Evolutionary conservation across 202 grass and related monocot genomes (phyloP), one percentile per base, ranked within the genome.

Genomic region (Bolboschoenoplectus hybrid): DNA sequence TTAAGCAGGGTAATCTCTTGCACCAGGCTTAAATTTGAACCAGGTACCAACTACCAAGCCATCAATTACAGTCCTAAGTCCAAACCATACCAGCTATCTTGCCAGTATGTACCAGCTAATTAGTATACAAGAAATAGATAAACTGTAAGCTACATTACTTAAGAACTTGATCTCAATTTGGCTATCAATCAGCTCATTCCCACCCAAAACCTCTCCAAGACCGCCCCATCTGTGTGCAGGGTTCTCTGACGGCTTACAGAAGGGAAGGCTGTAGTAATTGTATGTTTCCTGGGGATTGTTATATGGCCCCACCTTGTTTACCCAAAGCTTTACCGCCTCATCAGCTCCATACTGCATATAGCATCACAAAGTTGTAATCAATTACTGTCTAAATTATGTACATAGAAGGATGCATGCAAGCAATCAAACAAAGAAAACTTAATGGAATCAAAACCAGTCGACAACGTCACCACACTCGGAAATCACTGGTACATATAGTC

Each of bases 211-310:
- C 75, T 99, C 97, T 84, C 97, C 97, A 0, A 99, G 93, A 34
- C 97, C 97, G 82, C 93, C 92, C 97, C 93, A 96, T 89, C 95
- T 99, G 46, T 99, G 97, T 13, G 52, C 65, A 52, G 89, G 93
- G 80, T 96, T 92, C 88, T 96, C 93, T 69, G 90, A 91, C 74
- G 82, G 89, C 82, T 90, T 90, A 72, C 97, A 99, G 89, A 99
- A 99, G 74, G 97, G 97, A 56, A 99, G 93, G 86, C 73, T 96
- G 84, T 99, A 99, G 76, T 99, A 99, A 87, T 99, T 99, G 85
- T 99, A 99, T 17, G 93, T 99, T 63, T 99, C 97, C 84, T 99
- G 97, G 52, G 97, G 97, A 62, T 99, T 99, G 87, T 99, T 99
- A 86, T 99, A 99, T 1, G 97, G 93, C 55, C 97, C 97, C 76